Evolutionary conservation across 2,329 filamentous ascomycete genomes (phyloP).

Genomic region (Aspergillus aculeatus): DNA sequence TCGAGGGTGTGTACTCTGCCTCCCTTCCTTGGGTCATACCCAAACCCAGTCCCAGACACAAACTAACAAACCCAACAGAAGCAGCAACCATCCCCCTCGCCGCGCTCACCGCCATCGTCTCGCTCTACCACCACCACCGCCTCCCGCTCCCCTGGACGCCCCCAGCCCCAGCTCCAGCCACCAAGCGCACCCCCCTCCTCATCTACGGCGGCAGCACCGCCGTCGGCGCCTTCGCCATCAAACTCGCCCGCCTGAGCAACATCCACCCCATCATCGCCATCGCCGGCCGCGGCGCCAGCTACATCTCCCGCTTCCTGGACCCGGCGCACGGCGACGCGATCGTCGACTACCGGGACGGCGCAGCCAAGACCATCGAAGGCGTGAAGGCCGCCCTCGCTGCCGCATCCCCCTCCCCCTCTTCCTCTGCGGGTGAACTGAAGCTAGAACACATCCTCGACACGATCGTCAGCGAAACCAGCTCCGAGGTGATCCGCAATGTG

Average conservation of each 20-base stretch:
- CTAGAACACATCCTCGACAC: conserved; percentile 14
- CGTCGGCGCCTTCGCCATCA: conserved; percentile 59
- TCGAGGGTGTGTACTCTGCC: conserved; percentile 45
- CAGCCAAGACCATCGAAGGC: conserved; percentile 53
- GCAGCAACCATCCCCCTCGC: conserved; percentile 58
- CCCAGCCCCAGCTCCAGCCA: conserved; percentile 8
- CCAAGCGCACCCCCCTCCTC: conserved; percentile 38
- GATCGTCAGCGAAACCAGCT: not conserved
- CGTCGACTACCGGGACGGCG: conserved; percentile 61
- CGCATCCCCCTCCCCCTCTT: not conserved
- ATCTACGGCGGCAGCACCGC: conserved; percentile 54
- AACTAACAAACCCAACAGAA: conserved; percentile 35
- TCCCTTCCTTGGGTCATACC: no score
- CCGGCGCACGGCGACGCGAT: conserved; percentile 55
- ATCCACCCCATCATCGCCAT: conserved; percentile 63
- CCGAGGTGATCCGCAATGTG: not conserved
- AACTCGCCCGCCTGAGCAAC: conserved; percentile 55
- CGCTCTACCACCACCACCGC: conserved; percentile 48
- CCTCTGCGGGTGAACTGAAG: not conserved
- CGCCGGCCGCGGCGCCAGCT: conserved; percentile 53
- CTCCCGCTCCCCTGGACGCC: conserved; percentile 53
- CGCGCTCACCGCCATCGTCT: conserved; percentile 55
- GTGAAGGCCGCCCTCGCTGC: conserved; percentile 33
- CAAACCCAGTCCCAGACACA: not conserved
- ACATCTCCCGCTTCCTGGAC: conserved; percentile 56